A percentile compares a stretch with the other conserved stretches of the same genome.
phyloP scores from a whole-genome alignment of 1,284 basidiomycete species.

The Takashimella koratensis region DNA sequence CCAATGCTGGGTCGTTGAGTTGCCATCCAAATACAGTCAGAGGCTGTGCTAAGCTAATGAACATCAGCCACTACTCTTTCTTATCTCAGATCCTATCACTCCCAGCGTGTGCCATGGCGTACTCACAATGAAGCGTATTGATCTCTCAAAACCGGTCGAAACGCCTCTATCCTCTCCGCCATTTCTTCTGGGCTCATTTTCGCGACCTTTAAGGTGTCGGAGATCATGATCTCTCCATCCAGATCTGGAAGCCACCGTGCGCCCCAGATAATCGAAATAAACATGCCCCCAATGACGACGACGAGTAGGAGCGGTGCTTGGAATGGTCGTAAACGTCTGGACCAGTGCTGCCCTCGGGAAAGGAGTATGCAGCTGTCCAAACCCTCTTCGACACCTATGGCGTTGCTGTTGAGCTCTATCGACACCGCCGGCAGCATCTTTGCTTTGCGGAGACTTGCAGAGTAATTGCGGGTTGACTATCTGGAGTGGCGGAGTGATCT shows the following conservation, averaged over 20 bases:
- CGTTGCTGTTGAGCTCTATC: no score
- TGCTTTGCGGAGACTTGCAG: no score
- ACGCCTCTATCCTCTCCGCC: not conserved
- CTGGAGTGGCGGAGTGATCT: no score
- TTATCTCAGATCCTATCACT: not conserved
- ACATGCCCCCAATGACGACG: not conserved
- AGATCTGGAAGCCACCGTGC: not conserved
- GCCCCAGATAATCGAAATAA: not conserved
- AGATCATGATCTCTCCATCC: not conserved
- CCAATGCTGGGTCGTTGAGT: conserved; percentile 10
- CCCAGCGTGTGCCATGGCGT: not conserved
- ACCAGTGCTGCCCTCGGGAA: no score
- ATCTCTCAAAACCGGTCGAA: not conserved
- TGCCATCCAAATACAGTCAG: not conserved
- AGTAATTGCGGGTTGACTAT: no score
- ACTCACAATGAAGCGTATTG: not conserved
- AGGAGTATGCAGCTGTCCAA: no score
- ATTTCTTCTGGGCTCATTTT: not conserved
- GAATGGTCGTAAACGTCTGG: no score
- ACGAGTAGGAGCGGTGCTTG: no score
- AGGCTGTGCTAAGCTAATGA: no score
- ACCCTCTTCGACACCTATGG: no score
- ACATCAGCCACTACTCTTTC: no score
- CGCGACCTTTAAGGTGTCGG: not conserved
- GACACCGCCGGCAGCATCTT: no score